Evolutionary conservation across 805 yeast genomes (phyloP).

Genomic region (Yarrowia porcina): DNA sequence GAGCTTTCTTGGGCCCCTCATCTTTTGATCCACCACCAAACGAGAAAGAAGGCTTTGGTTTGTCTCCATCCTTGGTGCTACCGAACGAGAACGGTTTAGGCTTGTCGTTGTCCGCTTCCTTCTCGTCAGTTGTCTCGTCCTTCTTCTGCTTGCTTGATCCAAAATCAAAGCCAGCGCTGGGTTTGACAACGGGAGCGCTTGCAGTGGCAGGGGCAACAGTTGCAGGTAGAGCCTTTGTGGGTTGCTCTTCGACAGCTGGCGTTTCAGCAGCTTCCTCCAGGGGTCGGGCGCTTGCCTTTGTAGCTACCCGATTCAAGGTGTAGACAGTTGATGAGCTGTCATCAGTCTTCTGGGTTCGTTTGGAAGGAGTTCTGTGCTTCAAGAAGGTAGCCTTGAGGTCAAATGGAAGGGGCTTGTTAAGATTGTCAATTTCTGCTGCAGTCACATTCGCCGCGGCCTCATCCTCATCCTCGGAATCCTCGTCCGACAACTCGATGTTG

Average conservation of each 20-base stretch:
- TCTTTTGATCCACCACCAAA: not conserved
- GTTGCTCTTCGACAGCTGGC: not conserved
- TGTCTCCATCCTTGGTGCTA: not conserved
- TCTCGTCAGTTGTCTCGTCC: not conserved
- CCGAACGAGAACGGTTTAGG: not conserved
- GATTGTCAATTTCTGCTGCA: not conserved
- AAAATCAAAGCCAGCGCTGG: slow-evolving; percentile 12
- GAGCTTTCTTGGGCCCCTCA: not conserved
- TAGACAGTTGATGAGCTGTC: not conserved
- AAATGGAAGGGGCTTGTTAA: not conserved
- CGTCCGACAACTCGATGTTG: slow-evolving; percentile 10
- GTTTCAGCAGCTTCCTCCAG: not conserved
- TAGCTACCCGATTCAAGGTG: not conserved
- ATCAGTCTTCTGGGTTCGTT: not conserved
- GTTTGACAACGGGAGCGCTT: not conserved
- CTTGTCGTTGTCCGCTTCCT: not conserved
- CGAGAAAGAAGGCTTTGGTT: not conserved
- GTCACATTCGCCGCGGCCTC: not conserved
- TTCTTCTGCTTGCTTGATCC: not conserved
- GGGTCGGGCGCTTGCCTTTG: not conserved
- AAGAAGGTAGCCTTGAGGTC: slow-evolving; percentile 12
- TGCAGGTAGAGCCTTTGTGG: not conserved
- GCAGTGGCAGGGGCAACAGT: not conserved
- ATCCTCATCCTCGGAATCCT: not conserved
- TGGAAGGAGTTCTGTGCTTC: slow-evolving; percentile 2